A percentile compares a stretch with the other conserved stretches of the same genome.
Evolutionary conservation across 768 basidiomycete species (phyloP).

Genomic region (Suillus hirtellus): DNA sequence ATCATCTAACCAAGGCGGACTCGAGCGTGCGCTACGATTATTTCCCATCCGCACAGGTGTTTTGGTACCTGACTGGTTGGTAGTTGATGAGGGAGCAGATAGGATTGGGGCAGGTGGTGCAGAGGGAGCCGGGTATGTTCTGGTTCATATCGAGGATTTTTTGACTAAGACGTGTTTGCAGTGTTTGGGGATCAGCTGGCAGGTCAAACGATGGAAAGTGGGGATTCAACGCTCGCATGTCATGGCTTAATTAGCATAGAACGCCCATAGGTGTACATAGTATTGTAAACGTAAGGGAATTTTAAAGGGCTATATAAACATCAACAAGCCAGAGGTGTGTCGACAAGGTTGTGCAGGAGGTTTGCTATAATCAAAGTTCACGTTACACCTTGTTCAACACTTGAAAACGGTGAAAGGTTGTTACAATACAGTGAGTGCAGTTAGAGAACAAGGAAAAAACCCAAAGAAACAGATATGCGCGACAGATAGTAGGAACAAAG

Average conservation of each 20-base stretch:
- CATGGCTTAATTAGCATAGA: conserved; percentile 47
- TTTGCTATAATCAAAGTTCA: conserved; percentile 44
- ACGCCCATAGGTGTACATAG: conserved; percentile 34
- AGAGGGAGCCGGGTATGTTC: conserved; percentile 70
- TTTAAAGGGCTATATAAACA: conserved; percentile 14
- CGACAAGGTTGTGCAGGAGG: conserved; percentile 10
- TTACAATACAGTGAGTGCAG: conserved; percentile 84
- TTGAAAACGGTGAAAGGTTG: conserved; percentile 52
- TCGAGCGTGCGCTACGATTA: conserved; percentile 70
- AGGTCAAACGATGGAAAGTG: conserved; percentile 32
- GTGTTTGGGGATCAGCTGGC: conserved; percentile 30
- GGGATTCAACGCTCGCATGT: conserved; percentile 48
- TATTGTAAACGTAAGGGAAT: conserved; percentile 31
- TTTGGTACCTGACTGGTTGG: conserved; percentile 74
- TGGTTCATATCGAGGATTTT: not conserved
- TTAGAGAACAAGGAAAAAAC: conserved; percentile 44
- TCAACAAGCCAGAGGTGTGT: conserved; percentile 4
- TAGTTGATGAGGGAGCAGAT: conserved; percentile 56
- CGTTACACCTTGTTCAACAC: conserved; percentile 58
- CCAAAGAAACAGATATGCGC: conserved; percentile 73
- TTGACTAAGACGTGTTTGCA: conserved; percentile 20
- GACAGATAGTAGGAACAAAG: conserved; percentile 77
- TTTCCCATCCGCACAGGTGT: conserved; percentile 87
- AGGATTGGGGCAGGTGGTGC: conserved; percentile 69
- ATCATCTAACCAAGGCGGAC: conserved; percentile 52